Conservation (phyloP, 208 protist species). For the Leishmania guyanensis region DNA sequence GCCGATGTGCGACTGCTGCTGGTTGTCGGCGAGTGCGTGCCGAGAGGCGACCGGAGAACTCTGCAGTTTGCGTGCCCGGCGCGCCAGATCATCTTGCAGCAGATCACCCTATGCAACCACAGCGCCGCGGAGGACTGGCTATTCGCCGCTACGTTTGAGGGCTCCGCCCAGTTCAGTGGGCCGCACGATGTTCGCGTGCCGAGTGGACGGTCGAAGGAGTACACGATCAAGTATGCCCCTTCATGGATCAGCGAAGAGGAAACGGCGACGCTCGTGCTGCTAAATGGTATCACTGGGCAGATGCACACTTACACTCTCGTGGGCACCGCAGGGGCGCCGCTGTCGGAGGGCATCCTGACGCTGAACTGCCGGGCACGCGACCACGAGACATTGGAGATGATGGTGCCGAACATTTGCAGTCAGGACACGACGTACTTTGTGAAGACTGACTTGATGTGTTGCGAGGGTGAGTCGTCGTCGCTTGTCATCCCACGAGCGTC, state of each 20-base stretch:
- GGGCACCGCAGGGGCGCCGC: constrained; percentile 85
- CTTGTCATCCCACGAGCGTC: constrained; percentile 53
- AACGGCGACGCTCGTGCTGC: constrained; percentile 74
- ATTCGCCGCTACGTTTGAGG: constrained; percentile 73
- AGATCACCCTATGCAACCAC: constrained; percentile 87
- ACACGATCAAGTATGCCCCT: constrained; percentile 89
- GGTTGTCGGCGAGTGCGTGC: constrained; percentile 79
- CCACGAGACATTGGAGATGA: constrained; percentile 48
- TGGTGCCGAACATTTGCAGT: constrained; percentile 75
- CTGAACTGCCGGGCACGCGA: constrained; percentile 87
- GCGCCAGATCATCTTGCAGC: constrained; percentile 87
- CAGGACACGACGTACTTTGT: constrained; percentile 74
- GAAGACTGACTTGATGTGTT: constrained; percentile 88
- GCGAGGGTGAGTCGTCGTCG: constrained; percentile 63
- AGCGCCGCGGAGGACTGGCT: constrained; percentile 84
- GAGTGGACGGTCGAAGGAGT: constrained; percentile 65
- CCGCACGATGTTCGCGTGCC: constrained; percentile 81
- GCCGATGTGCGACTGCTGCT: constrained; percentile 88
- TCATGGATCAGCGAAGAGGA: constrained; percentile 67
- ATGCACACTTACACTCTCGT: constrained; percentile 84
- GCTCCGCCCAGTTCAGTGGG: constrained; percentile 81
- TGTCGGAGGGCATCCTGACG: constrained; percentile 83
- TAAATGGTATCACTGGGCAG: constrained; percentile 87
- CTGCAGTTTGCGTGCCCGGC: constrained; percentile 90
- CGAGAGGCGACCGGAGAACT: constrained; percentile 64